Conservation (phyloP, 2,329 filamentous ascomycete genomes). For the Paecilomyces sp. region DNA sequence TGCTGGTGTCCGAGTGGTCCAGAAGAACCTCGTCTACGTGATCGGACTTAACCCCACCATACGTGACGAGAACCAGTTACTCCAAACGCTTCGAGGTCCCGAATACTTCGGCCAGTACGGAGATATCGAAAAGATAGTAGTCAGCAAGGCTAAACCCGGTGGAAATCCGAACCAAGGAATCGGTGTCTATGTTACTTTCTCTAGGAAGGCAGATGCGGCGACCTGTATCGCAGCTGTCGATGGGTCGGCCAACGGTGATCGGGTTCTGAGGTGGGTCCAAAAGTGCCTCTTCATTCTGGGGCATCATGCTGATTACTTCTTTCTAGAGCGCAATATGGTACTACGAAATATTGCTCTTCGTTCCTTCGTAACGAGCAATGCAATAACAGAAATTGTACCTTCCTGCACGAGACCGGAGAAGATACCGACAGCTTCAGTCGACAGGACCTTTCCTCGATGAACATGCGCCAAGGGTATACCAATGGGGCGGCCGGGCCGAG, state of each 20-base stretch:
- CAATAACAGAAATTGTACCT: constrained; percentile 95
- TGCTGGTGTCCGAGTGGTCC: constrained; percentile 88
- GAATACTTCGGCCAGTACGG: constrained; percentile 98
- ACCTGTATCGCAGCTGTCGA: constrained; percentile 89
- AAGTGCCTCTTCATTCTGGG: not conserved
- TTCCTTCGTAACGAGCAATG: constrained; percentile 92
- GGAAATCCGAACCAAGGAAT: constrained; percentile 69
- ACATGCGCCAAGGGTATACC: constrained; percentile 66
- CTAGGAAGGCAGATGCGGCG: constrained; percentile 81
- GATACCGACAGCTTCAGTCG: constrained; percentile 95
- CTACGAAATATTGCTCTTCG: constrained; percentile 97
- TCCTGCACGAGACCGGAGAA: constrained; percentile 95
- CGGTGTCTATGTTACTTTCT: constrained; percentile 97
- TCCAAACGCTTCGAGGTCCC: constrained; percentile 80
- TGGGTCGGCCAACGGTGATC: constrained; percentile 83
- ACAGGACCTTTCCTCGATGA: constrained; percentile 90
- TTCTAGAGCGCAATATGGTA: constrained; percentile 64
- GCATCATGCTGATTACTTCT: constrained; percentile 3
- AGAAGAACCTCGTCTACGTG: constrained; percentile 98
- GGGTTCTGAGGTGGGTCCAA: constrained; percentile 62
- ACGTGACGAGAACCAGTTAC: constrained; percentile 75
- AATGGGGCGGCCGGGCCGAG: constrained; percentile 22
- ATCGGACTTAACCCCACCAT: constrained; percentile 88
- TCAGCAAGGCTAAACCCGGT: constrained; percentile 85
- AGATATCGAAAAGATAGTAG: constrained; percentile 97